Base-by-base conservation (phyloP, 2,329 filamentous ascomycete genomes). In the Cyanodermella asteris region DNA sequence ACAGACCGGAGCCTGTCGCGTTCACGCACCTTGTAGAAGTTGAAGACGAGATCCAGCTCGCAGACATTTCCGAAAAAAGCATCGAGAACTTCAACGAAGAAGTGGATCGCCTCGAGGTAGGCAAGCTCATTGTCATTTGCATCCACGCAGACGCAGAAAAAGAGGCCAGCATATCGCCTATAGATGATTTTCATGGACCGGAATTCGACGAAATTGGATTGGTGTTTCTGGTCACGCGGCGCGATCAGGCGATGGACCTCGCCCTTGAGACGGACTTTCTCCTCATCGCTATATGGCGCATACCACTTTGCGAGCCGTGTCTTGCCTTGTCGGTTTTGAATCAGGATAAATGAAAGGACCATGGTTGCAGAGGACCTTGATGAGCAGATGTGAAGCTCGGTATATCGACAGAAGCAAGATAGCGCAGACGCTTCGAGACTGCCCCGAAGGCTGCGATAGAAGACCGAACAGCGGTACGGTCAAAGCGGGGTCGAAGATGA, bases 281-380 rank as follows among this genome's bases (percentile, higher is more conserved):
- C 81, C 50, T 94, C 84, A 60, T 97, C 87, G 53, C 72, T 90
- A 59, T 93, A 97, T 33, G 87, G 84, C 38, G 76, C 78, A 60
- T 97, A 97, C 84, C 84, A 97, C 58, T 97, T 97, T 36, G 87
- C 87, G 36, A 97, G 65, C 40, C 87, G 76, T 40, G 87, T 97
- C 60, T 97, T 97, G 55, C 87, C 87, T 64, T 91, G 80, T 38
- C 78, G 68, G 47, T 90, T 90, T 45, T 90, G 78, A 28, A 90
- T 82, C 35, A 90, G 58, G 36, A 90, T 84, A 43, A 90, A 90
- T 27, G 78, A 90, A 39, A 90, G 65, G 47, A 87, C 54, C 54
- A 58, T 58, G 22, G 17, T 4, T 18, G 25, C 10, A 12, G 18
- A 14, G n/a, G n/a, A n/a, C n/a, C n/a, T n/a, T n/a, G n/a, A n/a